phyloP scores from a whole-genome alignment of 257 asterid species.

The Forsythia viridissima region DNA sequence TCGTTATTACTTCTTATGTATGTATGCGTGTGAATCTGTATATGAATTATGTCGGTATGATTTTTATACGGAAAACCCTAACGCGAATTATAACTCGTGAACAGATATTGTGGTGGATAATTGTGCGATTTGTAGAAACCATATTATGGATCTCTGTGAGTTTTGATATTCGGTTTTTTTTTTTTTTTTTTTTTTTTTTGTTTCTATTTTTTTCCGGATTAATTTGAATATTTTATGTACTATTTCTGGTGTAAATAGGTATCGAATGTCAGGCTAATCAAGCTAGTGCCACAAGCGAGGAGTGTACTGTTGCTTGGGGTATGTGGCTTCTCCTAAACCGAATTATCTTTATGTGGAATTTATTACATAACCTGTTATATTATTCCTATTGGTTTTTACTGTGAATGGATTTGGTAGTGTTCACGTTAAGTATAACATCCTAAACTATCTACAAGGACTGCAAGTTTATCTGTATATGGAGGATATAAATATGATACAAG shows the following conservation, averaged over 20 bases:
- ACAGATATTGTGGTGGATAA: constrained; percentile 95
- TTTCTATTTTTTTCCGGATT: not conserved
- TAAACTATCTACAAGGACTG: not conserved
- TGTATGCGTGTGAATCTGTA: not conserved
- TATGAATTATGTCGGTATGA: not conserved
- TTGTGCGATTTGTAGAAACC: constrained; percentile 95
- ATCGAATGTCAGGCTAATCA: constrained; percentile 99
- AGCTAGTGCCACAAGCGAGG: constrained; percentile 98
- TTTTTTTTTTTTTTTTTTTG: not conserved
- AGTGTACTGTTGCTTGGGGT: constrained; percentile 99
- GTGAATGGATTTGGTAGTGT: not conserved
- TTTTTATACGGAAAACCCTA: not conserved
- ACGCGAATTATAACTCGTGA: constrained; percentile 38
- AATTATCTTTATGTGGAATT: not conserved
- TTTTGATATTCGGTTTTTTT: not conserved
- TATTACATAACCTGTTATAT: not conserved
- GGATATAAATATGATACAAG: too few relatives aligned
- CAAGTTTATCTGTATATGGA: too few relatives aligned
- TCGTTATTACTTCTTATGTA: not conserved
- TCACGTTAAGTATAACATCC: not conserved
- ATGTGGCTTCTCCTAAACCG: constrained; percentile 32
- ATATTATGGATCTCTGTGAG: constrained; percentile 99
- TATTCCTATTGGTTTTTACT: not conserved
- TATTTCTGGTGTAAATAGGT: constrained; percentile 45
- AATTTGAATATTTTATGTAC: constrained; percentile 5